These are phyloP conservation scores for Melampsora americana DNA, from an alignment of 1,284 basidiomycete species.

Conservation along the genomic window DNA sequence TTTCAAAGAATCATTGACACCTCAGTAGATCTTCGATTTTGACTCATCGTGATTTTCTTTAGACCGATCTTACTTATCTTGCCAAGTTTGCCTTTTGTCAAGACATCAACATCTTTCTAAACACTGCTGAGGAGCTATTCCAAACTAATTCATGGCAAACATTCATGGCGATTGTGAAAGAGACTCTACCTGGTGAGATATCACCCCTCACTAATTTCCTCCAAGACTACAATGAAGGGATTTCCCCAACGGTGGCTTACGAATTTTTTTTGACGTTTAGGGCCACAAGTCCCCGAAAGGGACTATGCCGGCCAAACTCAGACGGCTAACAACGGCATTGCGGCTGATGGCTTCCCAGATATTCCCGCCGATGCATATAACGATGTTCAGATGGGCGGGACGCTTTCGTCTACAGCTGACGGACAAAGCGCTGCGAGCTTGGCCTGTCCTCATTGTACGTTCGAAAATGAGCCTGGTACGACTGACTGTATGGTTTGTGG, in stretches of 20 bases:
- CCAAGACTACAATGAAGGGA: constrained; percentile 11
- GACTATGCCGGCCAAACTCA: constrained; percentile 1
- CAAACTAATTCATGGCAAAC: constrained; percentile 60
- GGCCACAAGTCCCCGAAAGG: constrained; percentile 22
- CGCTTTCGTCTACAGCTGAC: constrained; percentile 25
- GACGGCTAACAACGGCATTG: constrained; percentile 28
- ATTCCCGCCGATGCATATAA: constrained; percentile 42
- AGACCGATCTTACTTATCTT: constrained; percentile 17
- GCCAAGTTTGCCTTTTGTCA: constrained; percentile 52
- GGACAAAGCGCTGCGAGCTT: constrained; percentile 55
- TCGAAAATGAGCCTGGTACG: constrained; percentile 73
- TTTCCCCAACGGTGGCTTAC: background rate
- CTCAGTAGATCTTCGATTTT: background rate
- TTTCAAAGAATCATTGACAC: constrained; percentile 39
- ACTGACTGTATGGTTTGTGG: constrained; percentile 92
- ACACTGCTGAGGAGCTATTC: constrained; percentile 67
- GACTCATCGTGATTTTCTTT: background rate
- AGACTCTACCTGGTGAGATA: constrained; percentile 47
- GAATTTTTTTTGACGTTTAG: constrained; percentile 6
- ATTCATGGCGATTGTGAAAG: constrained; percentile 53
- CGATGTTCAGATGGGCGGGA: constrained; percentile 50
- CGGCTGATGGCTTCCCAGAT: constrained; percentile 43
- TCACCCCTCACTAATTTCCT: constrained; percentile 21
- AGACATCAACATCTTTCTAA: constrained; percentile 71
- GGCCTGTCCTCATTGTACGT: constrained; percentile 93